A percentile compares a stretch with the other conserved stretches of the same genome.
Evolutionary conservation across 345 rosid genomes (phyloP).

Genomic region (Carallia pectinifolia): DNA sequence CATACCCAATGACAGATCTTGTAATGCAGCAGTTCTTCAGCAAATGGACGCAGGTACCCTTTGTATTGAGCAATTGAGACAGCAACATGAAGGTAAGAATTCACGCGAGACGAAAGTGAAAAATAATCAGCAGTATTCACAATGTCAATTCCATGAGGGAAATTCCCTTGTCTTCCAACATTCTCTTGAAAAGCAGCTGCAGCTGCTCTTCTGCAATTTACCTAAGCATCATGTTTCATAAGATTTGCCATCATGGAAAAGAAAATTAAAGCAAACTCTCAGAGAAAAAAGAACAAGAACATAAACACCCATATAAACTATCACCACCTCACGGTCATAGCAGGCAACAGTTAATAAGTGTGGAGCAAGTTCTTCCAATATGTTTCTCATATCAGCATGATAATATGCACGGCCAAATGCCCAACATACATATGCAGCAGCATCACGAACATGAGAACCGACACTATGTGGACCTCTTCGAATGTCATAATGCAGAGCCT

Average conservation of each 20-base stretch:
- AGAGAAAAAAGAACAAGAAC: slow-evolving; percentile 20
- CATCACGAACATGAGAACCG: slow-evolving; percentile 99
- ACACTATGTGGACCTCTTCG: slow-evolving; percentile 99
- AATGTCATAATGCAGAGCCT: slow-evolving; percentile 96
- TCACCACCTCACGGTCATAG: slow-evolving; percentile 90
- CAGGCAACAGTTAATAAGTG: slow-evolving; percentile 84
- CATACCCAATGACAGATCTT: slow-evolving; percentile 99
- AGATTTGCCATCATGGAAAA: slow-evolving; percentile 10
- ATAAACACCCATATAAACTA: slow-evolving; percentile 12
- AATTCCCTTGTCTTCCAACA: slow-evolving; percentile 96
- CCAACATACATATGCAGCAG: slow-evolving; percentile 99
- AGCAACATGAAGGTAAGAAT: slow-evolving; percentile 83
- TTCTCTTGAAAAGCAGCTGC: slow-evolving; percentile 99
- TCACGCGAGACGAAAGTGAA: slow-evolving; percentile 86
- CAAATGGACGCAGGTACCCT: slow-evolving; percentile 88
- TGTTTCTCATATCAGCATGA: slow-evolving; percentile 77
- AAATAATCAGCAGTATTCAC: slow-evolving; percentile 94
- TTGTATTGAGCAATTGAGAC: slow-evolving; percentile 73
- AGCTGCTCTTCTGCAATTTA: slow-evolving; percentile 97
- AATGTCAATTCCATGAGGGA: slow-evolving; percentile 96
- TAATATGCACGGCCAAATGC: slow-evolving; percentile 97
- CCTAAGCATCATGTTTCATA: slow-evolving; percentile 44
- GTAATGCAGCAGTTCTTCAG: slow-evolving; percentile 69
- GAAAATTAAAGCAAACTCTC: slow-evolving; percentile 6
- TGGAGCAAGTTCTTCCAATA: slow-evolving; percentile 84